Evolutionary conservation across 495 filamentous ascomycete genomes (phyloP), one percentile per base, ranked within the genome.

Genomic region (Haplographium delicatum): DNA sequence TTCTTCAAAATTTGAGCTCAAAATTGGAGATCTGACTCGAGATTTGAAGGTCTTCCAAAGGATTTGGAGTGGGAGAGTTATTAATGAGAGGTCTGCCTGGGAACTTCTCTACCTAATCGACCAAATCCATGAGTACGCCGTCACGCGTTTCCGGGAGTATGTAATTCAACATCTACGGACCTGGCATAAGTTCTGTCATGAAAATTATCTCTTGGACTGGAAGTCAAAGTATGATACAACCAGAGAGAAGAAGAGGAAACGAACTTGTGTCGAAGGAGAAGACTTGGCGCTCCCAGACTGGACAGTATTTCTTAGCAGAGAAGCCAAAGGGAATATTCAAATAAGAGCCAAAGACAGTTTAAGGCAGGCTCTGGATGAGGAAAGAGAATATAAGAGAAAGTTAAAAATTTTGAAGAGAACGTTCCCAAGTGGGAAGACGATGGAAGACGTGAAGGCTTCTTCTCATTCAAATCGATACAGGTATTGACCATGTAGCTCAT

Each of bases 171-270:
- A 47, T 47, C 24, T 35, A 18, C 15, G 26, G 19, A 15, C 26
- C 2, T 47, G 44, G 44, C 26, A 47, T 18, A 35, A 47, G 18
- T 47, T 34, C 22, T 47, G 44, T 18, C 27, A 47, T n/a, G 44
- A 47, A 5, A 47, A 47, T 42, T 47, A 47, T 23, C 44, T 47
- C 44, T 22, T 33, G 27, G 44, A 47, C 18, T 47, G 27, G 44
- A 16, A 20, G 16, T 47, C 44, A 30, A 16, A 24, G 10, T 47
- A 47, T 23, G 30, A 47, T 47, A 16, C 26, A 19, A 33, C 6
- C 5, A 15, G 16, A 20, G 16, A 47, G 27, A 4, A 13, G 22
- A 47, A 47, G 44, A 11, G 20, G 18, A 34, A 6, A 15, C 44
- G 44, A 22, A 5, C 16, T 22, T 47, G 10, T 22, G 4, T 9